These are phyloP conservation scores for Lipomyces lipofer DNA, from an alignment of 805 yeast species.

Conservation along the genomic window DNA sequence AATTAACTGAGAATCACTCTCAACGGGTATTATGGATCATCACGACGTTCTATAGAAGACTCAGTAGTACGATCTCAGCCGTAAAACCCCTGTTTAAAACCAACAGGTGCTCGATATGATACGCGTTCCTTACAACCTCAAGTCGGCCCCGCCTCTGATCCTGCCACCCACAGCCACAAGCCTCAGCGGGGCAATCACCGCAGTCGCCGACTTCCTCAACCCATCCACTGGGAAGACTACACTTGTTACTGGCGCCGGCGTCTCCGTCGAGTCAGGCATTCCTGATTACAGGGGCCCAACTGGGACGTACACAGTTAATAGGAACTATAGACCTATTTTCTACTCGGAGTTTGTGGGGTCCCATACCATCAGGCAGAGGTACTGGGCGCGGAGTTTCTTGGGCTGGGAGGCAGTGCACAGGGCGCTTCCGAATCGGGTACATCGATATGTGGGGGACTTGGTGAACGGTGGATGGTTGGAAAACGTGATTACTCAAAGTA, in stretches of 20 bases:
- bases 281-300: slow-evolving; percentile 37
- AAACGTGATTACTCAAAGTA: slow-evolving; percentile 33
- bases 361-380: slow-evolving; percentile 33
- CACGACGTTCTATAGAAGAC: no score
- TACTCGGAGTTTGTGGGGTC: slow-evolving; percentile 32
- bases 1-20: no score
- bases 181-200: slow-evolving; percentile 18
- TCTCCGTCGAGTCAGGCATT: slow-evolving; percentile 38
- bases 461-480: slow-evolving; percentile 21
- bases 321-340: slow-evolving; percentile 35
- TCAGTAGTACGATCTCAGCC: no score
- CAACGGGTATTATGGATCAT: no score
- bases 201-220: slow-evolving; percentile 17
- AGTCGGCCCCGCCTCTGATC: slow-evolving; percentile 11
- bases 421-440: slow-evolving; percentile 33
- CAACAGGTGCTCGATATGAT: no score
- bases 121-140: slow-evolving; percentile 28
- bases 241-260: slow-evolving; percentile 36
- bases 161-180: slow-evolving; percentile 25
- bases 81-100: no score
- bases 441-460: slow-evolving; percentile 28
- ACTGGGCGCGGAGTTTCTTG: slow-evolving; percentile 36
- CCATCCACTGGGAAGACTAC: slow-evolving; percentile 31
- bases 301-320: slow-evolving; percentile 35
- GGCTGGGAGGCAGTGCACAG: slow-evolving; percentile 31